phyloP scores from a whole-genome alignment of 1,139 yeast genomes.

The Scheffersomyces titani region DNA sequence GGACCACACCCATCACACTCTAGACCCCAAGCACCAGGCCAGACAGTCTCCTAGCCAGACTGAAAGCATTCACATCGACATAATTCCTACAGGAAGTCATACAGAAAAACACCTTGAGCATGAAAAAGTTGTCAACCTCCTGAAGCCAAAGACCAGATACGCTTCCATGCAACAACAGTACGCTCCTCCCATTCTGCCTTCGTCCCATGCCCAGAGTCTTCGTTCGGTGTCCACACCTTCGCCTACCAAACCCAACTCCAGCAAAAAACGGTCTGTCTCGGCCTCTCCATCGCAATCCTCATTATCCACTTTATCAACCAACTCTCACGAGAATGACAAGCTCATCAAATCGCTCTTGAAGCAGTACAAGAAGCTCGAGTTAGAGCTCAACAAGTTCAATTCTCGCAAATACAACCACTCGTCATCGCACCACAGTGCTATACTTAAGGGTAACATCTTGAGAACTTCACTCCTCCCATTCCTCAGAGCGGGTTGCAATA shows the following conservation, averaged over 20 bases:
- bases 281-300: neutral
- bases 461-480: constrained; percentile 70
- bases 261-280: neutral
- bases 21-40: neutral
- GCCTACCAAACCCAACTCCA: neutral
- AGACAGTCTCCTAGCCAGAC: neutral
- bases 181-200: constrained; percentile 4
- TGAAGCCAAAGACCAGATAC: neutral
- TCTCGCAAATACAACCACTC: constrained; percentile 23
- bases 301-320: neutral
- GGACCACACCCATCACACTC: neutral
- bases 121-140: neutral
- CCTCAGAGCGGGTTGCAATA: constrained; percentile 40
- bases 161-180: neutral
- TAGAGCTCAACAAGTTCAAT: constrained; percentile 48
- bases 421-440: constrained; percentile 42
- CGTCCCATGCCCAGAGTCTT: constrained; percentile 1
- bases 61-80: neutral
- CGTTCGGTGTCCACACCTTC: constrained; percentile 1
- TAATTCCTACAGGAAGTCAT: no score
- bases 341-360: constrained; percentile 32
- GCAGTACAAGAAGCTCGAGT: constrained; percentile 46
- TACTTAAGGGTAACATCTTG: constrained; percentile 64
- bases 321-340: constrained; percentile 20
- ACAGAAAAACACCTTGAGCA: neutral